Conservation (phyloP, 1,139 yeast species). For the Geotrichum fermentans region DNA sequence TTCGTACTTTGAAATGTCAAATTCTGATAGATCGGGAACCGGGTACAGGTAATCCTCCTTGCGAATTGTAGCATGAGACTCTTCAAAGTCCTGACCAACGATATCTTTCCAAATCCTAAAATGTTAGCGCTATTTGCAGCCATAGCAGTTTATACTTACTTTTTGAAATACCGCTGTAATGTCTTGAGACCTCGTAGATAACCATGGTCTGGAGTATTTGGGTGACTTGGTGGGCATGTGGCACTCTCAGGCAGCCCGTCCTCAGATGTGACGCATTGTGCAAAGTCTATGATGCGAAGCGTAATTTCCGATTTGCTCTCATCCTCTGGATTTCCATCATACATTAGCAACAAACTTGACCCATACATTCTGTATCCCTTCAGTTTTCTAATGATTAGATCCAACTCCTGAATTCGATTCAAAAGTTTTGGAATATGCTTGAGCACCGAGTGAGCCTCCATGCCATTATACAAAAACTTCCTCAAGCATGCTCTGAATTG, state of each 20-base stretch:
- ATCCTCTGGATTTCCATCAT: conserved; percentile 52
- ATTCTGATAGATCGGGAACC: conserved; percentile 6
- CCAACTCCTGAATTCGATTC: conserved; percentile 54
- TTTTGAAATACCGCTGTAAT: conserved; percentile 53
- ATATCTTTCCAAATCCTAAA: conserved; percentile 27
- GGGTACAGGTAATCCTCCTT: background rate
- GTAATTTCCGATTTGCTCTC: conserved; percentile 36
- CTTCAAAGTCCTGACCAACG: conserved; percentile 22
- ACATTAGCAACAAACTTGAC: conserved; percentile 79
- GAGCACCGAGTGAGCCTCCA: conserved; percentile 52
- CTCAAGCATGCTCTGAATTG: conserved; percentile 71
- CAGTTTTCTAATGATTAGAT: conserved; percentile 51
- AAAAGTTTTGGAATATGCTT: conserved; percentile 65
- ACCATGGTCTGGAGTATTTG: conserved; percentile 66
- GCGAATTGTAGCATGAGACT: background rate
- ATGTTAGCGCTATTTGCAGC: background rate
- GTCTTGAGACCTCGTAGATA: conserved; percentile 76
- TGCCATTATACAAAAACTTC: conserved; percentile 76
- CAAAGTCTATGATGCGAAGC: conserved; percentile 87
- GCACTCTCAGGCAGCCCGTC: conserved; percentile 41
- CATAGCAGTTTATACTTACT: conserved; percentile 7
- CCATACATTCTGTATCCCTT: conserved; percentile 90
- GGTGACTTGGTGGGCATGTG: conserved; percentile 66
- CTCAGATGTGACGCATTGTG: conserved; percentile 79
- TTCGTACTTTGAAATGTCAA: conserved; percentile 13